Base-by-base conservation (phyloP, 345 rosid species). In the Citrus australasica region DNA sequence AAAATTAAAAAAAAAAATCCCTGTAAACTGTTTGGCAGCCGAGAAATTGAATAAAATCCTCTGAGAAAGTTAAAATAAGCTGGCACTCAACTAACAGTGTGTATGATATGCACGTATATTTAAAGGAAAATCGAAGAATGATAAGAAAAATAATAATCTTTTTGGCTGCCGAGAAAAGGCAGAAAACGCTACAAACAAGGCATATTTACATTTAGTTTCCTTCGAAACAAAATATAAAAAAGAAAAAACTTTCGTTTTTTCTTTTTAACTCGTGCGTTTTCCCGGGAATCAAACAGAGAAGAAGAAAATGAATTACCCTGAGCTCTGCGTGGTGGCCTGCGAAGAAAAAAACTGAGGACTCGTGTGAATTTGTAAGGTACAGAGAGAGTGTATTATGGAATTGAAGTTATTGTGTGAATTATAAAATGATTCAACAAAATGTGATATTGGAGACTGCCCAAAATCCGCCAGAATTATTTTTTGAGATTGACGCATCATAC, bases 401-500 rank as follows among this genome's bases (percentile, higher is more conserved):
- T 46, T 46, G 51, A 46, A 11, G 51, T 11, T 11, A 13, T 46
- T 46, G 0, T 11, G 51, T 10, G 16, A 2, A 11, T 0, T 3
- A 46, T 46, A 11, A 46, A 46, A 10, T 46, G 4, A 11, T 46
- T 11, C 51, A 46, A 51, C 2, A 21, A 17, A 17, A 51, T 16
- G 2, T 51, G 56, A 14, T 51, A 51, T 11, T 3, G 16, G 14
- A 2, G 38, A 8, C 2, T 7, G 56, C 79, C n/a, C 14, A 67
- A 67, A 67, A 76, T 55, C 66, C 56, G 58, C 56, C 62, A 13
- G 21, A 76, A 64, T 32, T 25, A 66, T 42, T 64, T 30, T 55
- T 73, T 76, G 65, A 76, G 66, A 67, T 56, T 76, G 74, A 67
- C 67, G 46, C 25, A 71, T 67, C 65, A 66, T 6, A 40, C 24